Conservation (phyloP, 2,329 filamentous ascomycete species). For the Zarea fungicola region DNA sequence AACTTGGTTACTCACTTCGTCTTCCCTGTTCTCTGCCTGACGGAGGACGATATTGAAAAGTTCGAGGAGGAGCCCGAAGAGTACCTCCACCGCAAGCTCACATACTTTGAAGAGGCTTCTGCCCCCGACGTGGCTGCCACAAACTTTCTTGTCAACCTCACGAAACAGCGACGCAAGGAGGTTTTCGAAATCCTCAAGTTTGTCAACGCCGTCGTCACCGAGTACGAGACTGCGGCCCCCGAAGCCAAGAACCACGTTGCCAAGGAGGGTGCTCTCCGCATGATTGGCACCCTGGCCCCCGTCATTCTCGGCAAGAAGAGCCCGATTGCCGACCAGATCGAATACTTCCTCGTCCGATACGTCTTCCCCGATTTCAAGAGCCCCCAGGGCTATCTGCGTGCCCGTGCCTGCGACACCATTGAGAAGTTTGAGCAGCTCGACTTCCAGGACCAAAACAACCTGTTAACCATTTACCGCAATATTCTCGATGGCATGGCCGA, state of each 20-base stretch:
- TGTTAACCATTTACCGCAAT: constrained; percentile 92
- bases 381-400: constrained; percentile 83
- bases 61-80: constrained; percentile 94
- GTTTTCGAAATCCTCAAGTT: constrained; percentile 93
- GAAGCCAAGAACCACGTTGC: constrained; percentile 89
- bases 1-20: constrained; percentile 91
- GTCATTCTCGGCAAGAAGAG: constrained; percentile 98
- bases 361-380: constrained; percentile 98
- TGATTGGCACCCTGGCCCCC: constrained; percentile 92
- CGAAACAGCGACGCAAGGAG: constrained; percentile 91
- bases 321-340: constrained; percentile 93
- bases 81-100: constrained; percentile 94
- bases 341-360: constrained; percentile 97
- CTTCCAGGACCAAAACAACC: constrained; percentile 93
- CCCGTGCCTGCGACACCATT: constrained; percentile 91
- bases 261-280: constrained; percentile 92
- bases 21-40: constrained; percentile 91
- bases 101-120: constrained; percentile 96
- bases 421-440: constrained; percentile 98
- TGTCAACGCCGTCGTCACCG: constrained; percentile 90
- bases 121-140: constrained; percentile 93
- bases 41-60: constrained; percentile 85
- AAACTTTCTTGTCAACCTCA: constrained; percentile 92
- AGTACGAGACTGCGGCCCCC: constrained; percentile 78
- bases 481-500: constrained; percentile 97